Conservation (phyloP, 2,329 filamentous ascomycete species). For the Sarocladiaceae sp. region DNA sequence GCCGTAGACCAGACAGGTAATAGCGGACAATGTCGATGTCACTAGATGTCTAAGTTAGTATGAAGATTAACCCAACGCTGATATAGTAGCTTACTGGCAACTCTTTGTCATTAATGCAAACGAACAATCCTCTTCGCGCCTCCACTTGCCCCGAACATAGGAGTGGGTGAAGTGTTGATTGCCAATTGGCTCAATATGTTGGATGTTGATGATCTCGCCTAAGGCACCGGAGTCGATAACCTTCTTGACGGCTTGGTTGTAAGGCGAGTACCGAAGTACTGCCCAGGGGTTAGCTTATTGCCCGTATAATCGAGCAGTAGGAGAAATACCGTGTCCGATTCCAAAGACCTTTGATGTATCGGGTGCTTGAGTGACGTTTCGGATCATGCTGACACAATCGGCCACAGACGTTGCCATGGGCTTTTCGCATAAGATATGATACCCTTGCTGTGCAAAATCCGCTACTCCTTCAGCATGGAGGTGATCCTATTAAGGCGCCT, state of each 20-base stretch:
- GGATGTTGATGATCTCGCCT: constrained; percentile 79
- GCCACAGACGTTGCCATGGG: constrained; percentile 75
- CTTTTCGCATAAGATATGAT: constrained; percentile 95
- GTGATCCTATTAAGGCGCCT: constrained; percentile 13
- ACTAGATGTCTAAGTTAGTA: not conserved
- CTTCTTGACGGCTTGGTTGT: constrained; percentile 80
- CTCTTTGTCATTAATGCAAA: constrained; percentile 88
- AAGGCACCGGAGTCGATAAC: constrained; percentile 71
- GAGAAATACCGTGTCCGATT: constrained; percentile 92
- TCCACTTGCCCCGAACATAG: constrained; percentile 93
- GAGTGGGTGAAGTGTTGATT: constrained; percentile 95
- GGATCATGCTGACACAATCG: constrained; percentile 76
- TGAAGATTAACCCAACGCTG: too few species aligned
- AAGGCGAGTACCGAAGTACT: constrained; percentile 88
- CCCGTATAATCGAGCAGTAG: too few species aligned
- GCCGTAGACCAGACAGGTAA: constrained; percentile 13
- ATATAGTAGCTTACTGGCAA: too few species aligned
- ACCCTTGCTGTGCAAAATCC: constrained; percentile 61
- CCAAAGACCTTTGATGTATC: constrained; percentile 60
- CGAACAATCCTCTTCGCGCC: constrained; percentile 70
- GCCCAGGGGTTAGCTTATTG: too few species aligned
- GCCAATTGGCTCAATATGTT: constrained; percentile 91
- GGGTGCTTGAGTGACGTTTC: constrained; percentile 43
- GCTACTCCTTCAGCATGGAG: constrained; percentile 73
- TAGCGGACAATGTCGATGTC: constrained; percentile 16